Evolutionary conservation across 441 rosid species (phyloP).

Genomic region (Daphne laureola): DNA sequence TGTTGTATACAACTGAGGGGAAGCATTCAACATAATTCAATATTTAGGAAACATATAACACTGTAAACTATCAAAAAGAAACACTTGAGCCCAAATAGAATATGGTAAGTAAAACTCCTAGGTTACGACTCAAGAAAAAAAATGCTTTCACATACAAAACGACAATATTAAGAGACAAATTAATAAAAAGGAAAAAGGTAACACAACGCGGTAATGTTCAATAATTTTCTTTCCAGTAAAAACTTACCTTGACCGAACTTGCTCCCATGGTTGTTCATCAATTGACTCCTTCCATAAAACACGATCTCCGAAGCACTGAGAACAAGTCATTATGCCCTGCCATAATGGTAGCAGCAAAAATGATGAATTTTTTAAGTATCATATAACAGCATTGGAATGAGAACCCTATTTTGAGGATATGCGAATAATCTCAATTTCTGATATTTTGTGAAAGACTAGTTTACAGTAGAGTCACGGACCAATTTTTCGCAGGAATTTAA

Average conservation of each 20-base stretch:
- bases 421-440: too few species aligned
- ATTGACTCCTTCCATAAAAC: slow-evolving; percentile 95
- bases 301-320: slow-evolving; percentile 78
- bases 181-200: slow-evolving; percentile 11
- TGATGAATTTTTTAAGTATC: background rate
- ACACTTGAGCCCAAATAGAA: too few species aligned
- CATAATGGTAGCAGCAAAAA: slow-evolving; percentile 7
- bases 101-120: background rate
- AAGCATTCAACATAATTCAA: background rate
- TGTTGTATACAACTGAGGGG: background rate
- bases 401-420: too few species aligned
- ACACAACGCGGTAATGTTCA: too few species aligned
- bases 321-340: slow-evolving; percentile 83
- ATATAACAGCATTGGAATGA: too few species aligned
- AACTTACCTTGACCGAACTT: slow-evolving; percentile 71
- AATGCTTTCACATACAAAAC: slow-evolving; percentile 1
- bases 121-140: background rate
- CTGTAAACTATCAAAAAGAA: background rate
- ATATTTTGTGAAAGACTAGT: too few species aligned
- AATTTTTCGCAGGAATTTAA: too few species aligned
- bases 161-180: slow-evolving; percentile 1
- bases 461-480: too few species aligned
- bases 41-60: background rate
- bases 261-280: slow-evolving; percentile 95
- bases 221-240: background rate